Evolutionary conservation across 768 basidiomycete genomes (phyloP), one percentile per base, ranked within the genome.

Genomic region (Arthromyces matolae): DNA sequence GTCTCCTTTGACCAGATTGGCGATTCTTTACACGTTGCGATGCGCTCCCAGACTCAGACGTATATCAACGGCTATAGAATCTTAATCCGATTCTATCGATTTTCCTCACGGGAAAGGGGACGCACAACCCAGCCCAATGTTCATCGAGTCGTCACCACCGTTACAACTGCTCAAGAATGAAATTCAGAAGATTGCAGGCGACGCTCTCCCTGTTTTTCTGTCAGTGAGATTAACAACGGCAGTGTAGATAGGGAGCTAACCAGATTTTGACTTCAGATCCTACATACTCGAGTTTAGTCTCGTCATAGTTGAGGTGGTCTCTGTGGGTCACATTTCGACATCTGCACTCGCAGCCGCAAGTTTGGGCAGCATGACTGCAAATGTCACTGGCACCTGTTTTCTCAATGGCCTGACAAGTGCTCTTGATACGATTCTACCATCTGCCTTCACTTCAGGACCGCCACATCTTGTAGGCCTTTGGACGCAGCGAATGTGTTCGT

Each of bases 291-390:
- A 98, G 61, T 93, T 87, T 64, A 89, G 86, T 6, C 79, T 98
- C 24, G 77, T 90, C 37, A 71, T 95, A 19, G 86, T 84, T 3
- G 84, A 89, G 14, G 89, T 95, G 35, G 64, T 97, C 32, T 84
- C 84, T n/a, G 86, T 95, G 19, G 94, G 94, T 1, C 94, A 96
- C 64, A 66, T 96, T 10, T 92, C 91, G 0, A 95, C 93, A 0
- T 78, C 79, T 2, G 87, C 92, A 23, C 78, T 98, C 0, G 94
- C 95, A 3, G 92, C 89, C 0, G 80, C 85, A 25, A 84, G 82
- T 20, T 67, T 88, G 12, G 85, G 78, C 2, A 81, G 79, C 8
- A 86, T 88, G 83, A 85, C 84, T 0, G 81, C 80, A 13, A 78
- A 75, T 42, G 81, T 84, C 14, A 83, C 87, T 2, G 86, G 80